phyloP scores from a whole-genome alignment of 2,329 filamentous ascomycete genomes.

The Neurospora sp. region DNA sequence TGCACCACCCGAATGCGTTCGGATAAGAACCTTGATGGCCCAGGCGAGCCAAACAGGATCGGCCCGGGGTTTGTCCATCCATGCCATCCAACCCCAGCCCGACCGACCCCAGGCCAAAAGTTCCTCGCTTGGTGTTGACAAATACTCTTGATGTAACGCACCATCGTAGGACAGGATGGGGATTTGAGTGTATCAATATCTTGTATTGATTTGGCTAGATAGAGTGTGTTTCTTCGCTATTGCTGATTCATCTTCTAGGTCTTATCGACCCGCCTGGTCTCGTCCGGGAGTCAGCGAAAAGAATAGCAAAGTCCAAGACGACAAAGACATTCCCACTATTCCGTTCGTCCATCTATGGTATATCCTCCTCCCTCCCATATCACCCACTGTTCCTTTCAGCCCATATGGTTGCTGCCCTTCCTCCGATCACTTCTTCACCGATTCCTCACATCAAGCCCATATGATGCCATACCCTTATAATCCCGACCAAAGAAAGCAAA shows the following conservation, averaged over 20 bases:
- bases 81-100: not conserved
- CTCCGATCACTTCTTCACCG: not conserved
- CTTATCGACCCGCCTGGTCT: too few relatives aligned
- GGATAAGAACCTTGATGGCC: not conserved
- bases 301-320: too few relatives aligned
- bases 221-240: not conserved
- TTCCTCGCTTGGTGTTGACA: not conserved
- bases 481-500: not conserved
- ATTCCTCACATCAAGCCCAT: not conserved
- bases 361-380: not conserved
- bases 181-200: not conserved
- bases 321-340: too few relatives aligned
- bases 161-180: not conserved
- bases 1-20: not conserved
- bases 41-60: not conserved
- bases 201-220: not conserved
- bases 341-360: not conserved
- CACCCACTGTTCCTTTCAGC: not conserved
- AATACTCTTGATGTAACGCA: not conserved
- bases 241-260: not conserved
- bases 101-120: not conserved
- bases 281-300: too few relatives aligned
- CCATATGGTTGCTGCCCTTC: not conserved
- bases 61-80: not conserved
- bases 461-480: not conserved